Evolutionary conservation across 179 eudicot genomes (phyloP).

Genomic region (Monotropa hypopitys): DNA sequence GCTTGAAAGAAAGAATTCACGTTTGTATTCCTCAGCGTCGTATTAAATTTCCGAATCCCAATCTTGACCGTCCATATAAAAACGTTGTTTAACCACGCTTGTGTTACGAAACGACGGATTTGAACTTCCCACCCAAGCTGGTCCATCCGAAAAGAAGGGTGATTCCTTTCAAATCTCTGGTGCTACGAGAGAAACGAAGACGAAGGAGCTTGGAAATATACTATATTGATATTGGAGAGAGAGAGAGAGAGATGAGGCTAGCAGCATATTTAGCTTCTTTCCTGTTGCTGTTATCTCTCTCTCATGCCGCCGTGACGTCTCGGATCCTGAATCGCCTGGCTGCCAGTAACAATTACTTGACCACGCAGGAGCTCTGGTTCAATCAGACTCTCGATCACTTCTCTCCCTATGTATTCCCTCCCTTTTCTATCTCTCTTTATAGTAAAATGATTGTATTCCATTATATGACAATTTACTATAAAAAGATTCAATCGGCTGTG

Average conservation of each 20-base stretch:
- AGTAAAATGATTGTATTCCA: not conserved
- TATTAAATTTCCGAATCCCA: too few species aligned
- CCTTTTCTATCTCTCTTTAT: not conserved
- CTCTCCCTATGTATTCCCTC: constrained; percentile 50
- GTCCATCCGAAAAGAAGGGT: too few species aligned
- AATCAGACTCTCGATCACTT: constrained; percentile 87
- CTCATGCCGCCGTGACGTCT: constrained; percentile 24
- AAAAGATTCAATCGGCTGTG: not conserved
- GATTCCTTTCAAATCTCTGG: not conserved
- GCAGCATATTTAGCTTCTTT: constrained; percentile 2
- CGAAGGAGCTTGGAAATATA: not conserved
- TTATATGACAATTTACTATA: not conserved
- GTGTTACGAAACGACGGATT: too few species aligned
- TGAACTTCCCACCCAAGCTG: too few species aligned
- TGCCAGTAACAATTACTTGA: constrained; percentile 27
- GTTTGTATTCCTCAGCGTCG: too few species aligned
- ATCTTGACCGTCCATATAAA: too few species aligned
- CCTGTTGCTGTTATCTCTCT: constrained; percentile 9
- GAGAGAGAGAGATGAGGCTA: not conserved
- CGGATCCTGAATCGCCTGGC: constrained; percentile 16
- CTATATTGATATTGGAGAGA: not conserved
- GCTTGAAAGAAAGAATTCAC: too few species aligned
- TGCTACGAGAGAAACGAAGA: not conserved
- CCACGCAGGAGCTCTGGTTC: constrained; percentile 53
- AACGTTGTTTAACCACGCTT: too few species aligned